Evolutionary conservation across 352 stramenopile species (phyloP).

Genomic region (Pythium oligandrum): DNA sequence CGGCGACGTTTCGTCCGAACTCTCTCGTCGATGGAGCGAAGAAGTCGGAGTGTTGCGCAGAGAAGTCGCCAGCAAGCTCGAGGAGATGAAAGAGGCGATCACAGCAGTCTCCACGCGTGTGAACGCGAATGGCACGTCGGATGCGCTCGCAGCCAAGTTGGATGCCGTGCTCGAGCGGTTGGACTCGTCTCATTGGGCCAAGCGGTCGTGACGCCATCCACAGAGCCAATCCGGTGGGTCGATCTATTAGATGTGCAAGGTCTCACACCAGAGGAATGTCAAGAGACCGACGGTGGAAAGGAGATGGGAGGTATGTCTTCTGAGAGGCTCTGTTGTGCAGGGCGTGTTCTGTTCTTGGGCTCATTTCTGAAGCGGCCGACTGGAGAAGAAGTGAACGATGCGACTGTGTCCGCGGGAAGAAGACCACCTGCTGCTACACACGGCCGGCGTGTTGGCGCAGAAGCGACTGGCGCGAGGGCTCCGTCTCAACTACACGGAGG

Average conservation of each 20-base stretch:
- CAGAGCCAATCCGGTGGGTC: too few relatives aligned
- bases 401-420: conserved; percentile 63
- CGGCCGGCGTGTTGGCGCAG: conserved; percentile 90
- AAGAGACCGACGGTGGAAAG: too few relatives aligned
- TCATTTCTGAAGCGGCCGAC: too few relatives aligned
- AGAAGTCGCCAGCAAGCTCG: conserved; percentile 6
- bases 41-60: conserved; percentile 5
- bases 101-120: not conserved
- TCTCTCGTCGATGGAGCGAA: conserved; percentile 6
- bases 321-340: not conserved
- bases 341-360: too few relatives aligned
- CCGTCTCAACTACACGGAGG: conserved; percentile 93
- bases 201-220: too few relatives aligned
- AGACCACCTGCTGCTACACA: conserved; percentile 74
- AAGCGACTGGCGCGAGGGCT: conserved; percentile 91
- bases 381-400: conserved; percentile 16
- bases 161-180: conserved; percentile 8
- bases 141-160: conserved; percentile 5
- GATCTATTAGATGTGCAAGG: too few relatives aligned
- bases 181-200: not conserved
- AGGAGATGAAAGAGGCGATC: conserved; percentile 5
- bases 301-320: conserved; percentile 7
- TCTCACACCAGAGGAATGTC: too few relatives aligned
- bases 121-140: not conserved
- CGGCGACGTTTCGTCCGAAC: conserved; percentile 2